Evolutionary conservation across 2,329 filamentous ascomycete genomes (phyloP).

Genomic region (Teratosphaeriaceae sp.): DNA sequence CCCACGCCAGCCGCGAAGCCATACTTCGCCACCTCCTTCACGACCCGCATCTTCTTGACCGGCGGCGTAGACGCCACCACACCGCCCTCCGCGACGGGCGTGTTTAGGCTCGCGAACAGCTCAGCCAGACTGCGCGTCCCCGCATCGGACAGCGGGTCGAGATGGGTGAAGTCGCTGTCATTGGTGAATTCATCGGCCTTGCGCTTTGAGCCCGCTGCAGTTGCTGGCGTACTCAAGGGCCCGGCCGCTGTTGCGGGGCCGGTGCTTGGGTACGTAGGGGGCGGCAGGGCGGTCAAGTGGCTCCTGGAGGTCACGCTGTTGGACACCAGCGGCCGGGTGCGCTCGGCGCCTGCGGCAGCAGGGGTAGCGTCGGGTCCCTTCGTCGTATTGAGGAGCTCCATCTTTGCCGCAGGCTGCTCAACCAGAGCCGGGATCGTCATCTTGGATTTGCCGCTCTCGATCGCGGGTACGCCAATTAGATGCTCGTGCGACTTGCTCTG

Average conservation of each 20-base stretch:
- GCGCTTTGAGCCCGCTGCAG: constrained; percentile 15
- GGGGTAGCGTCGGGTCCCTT: no score
- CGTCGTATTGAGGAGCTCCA: no score
- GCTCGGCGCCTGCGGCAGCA: no score
- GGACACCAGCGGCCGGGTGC: background rate
- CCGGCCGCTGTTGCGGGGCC: no score
- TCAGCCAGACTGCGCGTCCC: background rate
- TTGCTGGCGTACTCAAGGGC: background rate
- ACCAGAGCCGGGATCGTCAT: background rate
- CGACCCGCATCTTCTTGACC: constrained; percentile 9
- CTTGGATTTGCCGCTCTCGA: background rate
- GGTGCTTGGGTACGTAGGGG: no score
- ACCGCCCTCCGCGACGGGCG: background rate
- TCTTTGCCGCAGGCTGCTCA: background rate
- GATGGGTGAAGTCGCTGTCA: no score
- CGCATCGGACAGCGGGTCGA: no score
- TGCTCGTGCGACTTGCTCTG: no score
- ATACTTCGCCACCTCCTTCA: constrained; percentile 9
- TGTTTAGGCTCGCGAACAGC: no score
- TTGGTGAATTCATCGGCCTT: constrained; percentile 19
- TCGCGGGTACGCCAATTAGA: background rate
- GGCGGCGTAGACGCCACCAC: background rate
- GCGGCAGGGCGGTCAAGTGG: no score
- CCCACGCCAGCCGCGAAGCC: constrained; percentile 17
- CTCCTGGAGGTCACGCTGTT: no score